These are phyloP conservation scores for Pleurotus pulmonarius DNA, from an alignment of 768 basidiomycete species.

Conservation along the genomic window DNA sequence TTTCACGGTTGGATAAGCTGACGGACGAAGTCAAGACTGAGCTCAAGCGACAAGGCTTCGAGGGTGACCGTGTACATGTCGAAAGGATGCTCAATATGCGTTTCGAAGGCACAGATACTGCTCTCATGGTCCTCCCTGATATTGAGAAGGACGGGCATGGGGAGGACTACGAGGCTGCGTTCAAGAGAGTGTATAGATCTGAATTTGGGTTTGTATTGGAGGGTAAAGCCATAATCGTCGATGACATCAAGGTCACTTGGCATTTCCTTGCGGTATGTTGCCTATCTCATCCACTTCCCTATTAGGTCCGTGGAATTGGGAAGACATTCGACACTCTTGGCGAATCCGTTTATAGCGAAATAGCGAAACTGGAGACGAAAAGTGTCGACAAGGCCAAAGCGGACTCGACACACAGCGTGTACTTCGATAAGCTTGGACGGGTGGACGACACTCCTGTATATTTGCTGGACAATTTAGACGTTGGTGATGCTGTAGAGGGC, in stretches of 20 bases:
- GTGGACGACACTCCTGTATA: slow-evolving; percentile 80
- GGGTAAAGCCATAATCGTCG: slow-evolving; percentile 78
- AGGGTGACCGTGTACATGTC: slow-evolving; percentile 60
- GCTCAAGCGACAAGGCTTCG: slow-evolving; percentile 80
- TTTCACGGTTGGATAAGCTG: slow-evolving; percentile 67
- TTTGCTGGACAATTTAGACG: slow-evolving; percentile 56
- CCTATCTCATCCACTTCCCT: not conserved
- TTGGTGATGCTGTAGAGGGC: slow-evolving; percentile 74
- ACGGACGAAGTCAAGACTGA: slow-evolving; percentile 58
- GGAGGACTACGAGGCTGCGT: slow-evolving; percentile 77
- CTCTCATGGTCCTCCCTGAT: slow-evolving; percentile 76
- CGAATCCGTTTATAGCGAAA: slow-evolving; percentile 73
- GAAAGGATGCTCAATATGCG: slow-evolving; percentile 91
- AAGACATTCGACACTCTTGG: slow-evolving; percentile 85
- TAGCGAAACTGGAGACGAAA: slow-evolving; percentile 45
- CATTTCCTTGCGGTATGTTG: not conserved
- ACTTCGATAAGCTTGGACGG: slow-evolving; percentile 79
- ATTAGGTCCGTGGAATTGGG: slow-evolving; percentile 81
- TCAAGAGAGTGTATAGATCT: slow-evolving; percentile 74
- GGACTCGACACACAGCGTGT: slow-evolving; percentile 61
- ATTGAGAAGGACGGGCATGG: slow-evolving; percentile 36
- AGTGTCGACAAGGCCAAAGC: slow-evolving; percentile 40
- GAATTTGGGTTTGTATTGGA: slow-evolving; percentile 94
- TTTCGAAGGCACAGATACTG: slow-evolving; percentile 91
- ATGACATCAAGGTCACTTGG: slow-evolving; percentile 77